These are phyloP conservation scores for Stagonosporopsis cucurbitacearum DNA, from an alignment of 2,329 filamentous ascomycete genomes.

Conservation along the genomic window DNA sequence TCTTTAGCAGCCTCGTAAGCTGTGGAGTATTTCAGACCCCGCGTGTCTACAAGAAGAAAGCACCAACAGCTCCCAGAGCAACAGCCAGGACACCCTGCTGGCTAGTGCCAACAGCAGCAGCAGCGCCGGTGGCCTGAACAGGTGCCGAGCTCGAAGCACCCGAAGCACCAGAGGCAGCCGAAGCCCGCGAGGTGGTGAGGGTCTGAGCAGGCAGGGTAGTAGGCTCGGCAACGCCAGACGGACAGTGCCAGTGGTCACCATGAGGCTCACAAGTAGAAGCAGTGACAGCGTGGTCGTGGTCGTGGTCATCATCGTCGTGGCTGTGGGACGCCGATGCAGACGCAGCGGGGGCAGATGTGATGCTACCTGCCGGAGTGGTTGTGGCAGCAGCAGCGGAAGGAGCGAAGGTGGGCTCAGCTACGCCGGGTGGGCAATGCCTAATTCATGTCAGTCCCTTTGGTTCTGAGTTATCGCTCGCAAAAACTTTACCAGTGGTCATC, in stretches of 20 bases:
- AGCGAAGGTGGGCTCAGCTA: slow-evolving; percentile 24
- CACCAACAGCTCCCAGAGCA: slow-evolving; percentile 15
- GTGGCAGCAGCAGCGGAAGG: slow-evolving; percentile 14
- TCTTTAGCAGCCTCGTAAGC: neutral
- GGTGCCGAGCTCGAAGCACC: slow-evolving; percentile 13
- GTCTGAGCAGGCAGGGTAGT: slow-evolving; percentile 26
- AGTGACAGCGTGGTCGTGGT: slow-evolving; percentile 33
- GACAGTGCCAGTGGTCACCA: slow-evolving; percentile 38
- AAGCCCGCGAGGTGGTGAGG: slow-evolving; percentile 4
- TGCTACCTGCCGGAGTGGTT: slow-evolving; percentile 4
- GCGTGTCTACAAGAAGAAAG: slow-evolving; percentile 16
- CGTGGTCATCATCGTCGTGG: slow-evolving; percentile 23
- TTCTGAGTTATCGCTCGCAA: fast-evolving
- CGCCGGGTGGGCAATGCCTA: slow-evolving; percentile 29
- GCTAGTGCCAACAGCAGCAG: neutral
- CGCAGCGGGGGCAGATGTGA: slow-evolving; percentile 14
- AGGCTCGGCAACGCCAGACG: slow-evolving; percentile 34
- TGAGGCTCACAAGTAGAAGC: slow-evolving; percentile 38
- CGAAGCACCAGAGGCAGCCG: slow-evolving; percentile 7
- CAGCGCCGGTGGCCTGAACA: slow-evolving; percentile 15
- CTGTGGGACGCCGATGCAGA: slow-evolving; percentile 18
- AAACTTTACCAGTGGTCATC: slow-evolving; percentile 32
- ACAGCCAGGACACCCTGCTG: slow-evolving; percentile 11
- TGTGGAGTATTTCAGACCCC: no score
- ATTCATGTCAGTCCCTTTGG: neutral